phyloP scores from a whole-genome alignment of 768 basidiomycete genomes.

The Lyophyllum decastes region DNA sequence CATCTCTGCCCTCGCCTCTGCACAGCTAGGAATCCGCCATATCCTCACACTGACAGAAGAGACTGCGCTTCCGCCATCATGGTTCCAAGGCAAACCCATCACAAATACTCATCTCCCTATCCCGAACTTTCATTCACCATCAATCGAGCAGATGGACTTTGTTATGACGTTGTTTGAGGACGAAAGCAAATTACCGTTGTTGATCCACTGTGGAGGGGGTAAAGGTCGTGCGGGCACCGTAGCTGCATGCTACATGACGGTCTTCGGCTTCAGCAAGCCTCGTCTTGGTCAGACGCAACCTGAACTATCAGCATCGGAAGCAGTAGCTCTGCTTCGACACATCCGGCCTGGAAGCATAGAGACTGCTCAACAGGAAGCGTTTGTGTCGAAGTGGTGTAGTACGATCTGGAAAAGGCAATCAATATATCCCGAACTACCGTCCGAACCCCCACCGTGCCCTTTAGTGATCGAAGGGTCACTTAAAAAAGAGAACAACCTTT shows the following conservation, averaged over 20 bases:
- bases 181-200: slow-evolving; percentile 44
- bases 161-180: slow-evolving; percentile 49
- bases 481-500: slow-evolving; percentile 37
- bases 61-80: slow-evolving; percentile 43
- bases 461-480: slow-evolving; percentile 45
- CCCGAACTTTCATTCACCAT: slow-evolving; percentile 53
- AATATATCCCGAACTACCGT: slow-evolving; percentile 48
- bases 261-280: slow-evolving; percentile 53
- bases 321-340: slow-evolving; percentile 46
- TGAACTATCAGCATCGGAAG: slow-evolving; percentile 46
- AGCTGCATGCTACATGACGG: slow-evolving; percentile 59
- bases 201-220: slow-evolving; percentile 65
- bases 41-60: slow-evolving; percentile 63
- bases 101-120: slow-evolving; percentile 59
- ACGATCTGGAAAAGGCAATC: slow-evolving; percentile 60
- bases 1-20: slow-evolving; percentile 45
- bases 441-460: slow-evolving; percentile 50
- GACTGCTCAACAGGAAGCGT: slow-evolving; percentile 55
- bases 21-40: slow-evolving; percentile 53
- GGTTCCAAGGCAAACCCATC: slow-evolving; percentile 48
- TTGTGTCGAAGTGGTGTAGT: slow-evolving; percentile 59
- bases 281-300: slow-evolving; percentile 43
- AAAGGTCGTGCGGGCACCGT: slow-evolving; percentile 66
- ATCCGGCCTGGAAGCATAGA: slow-evolving; percentile 61
- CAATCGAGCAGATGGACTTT: slow-evolving; percentile 62